A percentile compares a stretch with the other conserved stretches of the same genome.
phyloP scores from a whole-genome alignment of 1,284 basidiomycete genomes.

The Irpex rosettiformis region DNA sequence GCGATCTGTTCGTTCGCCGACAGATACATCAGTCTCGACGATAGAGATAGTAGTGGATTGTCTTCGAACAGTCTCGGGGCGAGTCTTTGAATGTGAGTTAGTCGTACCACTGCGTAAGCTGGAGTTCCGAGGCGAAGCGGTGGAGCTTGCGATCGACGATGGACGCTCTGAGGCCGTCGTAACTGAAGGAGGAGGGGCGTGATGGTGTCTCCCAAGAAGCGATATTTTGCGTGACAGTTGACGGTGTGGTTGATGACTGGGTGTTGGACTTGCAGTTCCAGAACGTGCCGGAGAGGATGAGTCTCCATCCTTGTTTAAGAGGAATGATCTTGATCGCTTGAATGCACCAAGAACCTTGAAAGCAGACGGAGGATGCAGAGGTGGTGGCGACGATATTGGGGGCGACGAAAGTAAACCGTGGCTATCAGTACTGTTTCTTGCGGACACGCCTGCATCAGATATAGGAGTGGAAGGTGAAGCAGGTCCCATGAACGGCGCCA shows the following conservation, averaged over 20 bases:
- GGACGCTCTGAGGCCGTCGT: slow-evolving; percentile 24
- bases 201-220: slow-evolving; percentile 29
- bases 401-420: slow-evolving; percentile 22
- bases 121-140: slow-evolving; percentile 28
- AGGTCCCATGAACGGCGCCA: slow-evolving; percentile 35
- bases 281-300: slow-evolving; percentile 14
- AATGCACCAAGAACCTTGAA: slow-evolving; percentile 65
- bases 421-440: slow-evolving; percentile 48
- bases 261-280: slow-evolving; percentile 3
- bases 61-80: slow-evolving; percentile 18
- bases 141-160: slow-evolving; percentile 32
- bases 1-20: slow-evolving; percentile 19
- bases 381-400: slow-evolving; percentile 18
- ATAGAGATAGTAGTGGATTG: slow-evolving; percentile 19
- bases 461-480: slow-evolving; percentile 36
- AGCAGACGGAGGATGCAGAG: slow-evolving; percentile 45
- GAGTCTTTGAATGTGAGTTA: slow-evolving; percentile 27
- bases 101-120: slow-evolving; percentile 36
- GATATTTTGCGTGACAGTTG: slow-evolving; percentile 28
- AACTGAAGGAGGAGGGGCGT: slow-evolving; percentile 9
- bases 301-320: slow-evolving; percentile 28
- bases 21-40: slow-evolving; percentile 19
- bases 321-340: slow-evolving; percentile 53
- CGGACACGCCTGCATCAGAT: slow-evolving; percentile 50
- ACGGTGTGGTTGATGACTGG: slow-evolving; percentile 11